These are phyloP conservation scores for Alternaria tenuissima DNA, from an alignment of 2,329 filamentous ascomycete species.

Conservation along the genomic window DNA sequence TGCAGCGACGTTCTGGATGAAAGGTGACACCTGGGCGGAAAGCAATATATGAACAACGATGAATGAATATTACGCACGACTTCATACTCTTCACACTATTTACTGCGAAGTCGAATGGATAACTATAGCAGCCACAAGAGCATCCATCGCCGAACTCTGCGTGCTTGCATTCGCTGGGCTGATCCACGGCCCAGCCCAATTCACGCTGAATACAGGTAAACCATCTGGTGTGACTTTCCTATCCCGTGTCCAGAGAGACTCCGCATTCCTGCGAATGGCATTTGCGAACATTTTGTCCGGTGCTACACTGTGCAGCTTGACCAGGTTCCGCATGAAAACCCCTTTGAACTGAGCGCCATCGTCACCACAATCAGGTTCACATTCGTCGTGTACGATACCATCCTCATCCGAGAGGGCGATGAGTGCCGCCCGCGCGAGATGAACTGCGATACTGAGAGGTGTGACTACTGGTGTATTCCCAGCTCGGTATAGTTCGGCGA, in stretches of 20 bases:
- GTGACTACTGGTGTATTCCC: slow-evolving; percentile 36
- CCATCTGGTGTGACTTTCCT: slow-evolving; percentile 54
- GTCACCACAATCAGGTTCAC: slow-evolving; percentile 49
- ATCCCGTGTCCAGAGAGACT: slow-evolving; percentile 70
- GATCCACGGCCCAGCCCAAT: slow-evolving; percentile 70
- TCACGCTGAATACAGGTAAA: slow-evolving; percentile 59
- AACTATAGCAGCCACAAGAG: slow-evolving; percentile 60
- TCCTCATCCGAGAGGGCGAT: slow-evolving; percentile 45
- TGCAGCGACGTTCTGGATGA: background rate
- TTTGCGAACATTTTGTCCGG: slow-evolving; percentile 60
- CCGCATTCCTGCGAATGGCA: slow-evolving; percentile 69
- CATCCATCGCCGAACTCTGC: slow-evolving; percentile 72
- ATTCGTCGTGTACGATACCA: slow-evolving; percentile 54
- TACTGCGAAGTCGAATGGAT: fast-evolving
- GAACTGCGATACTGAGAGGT: slow-evolving; percentile 48
- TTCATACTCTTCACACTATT: background rate
- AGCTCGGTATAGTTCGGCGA: slow-evolving; percentile 62
- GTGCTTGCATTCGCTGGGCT: slow-evolving; percentile 63
- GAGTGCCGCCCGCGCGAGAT: slow-evolving; percentile 53
- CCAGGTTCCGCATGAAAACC: slow-evolving; percentile 71
- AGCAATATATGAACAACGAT: background rate
- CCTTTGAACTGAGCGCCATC: slow-evolving; percentile 74
- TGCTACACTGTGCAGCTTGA: slow-evolving; percentile 62
- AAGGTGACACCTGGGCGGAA: too few relatives aligned
- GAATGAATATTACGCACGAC: background rate